Base-by-base conservation (phyloP, 1,139 yeast species). In the Hyphopichia buzzinii region DNA sequence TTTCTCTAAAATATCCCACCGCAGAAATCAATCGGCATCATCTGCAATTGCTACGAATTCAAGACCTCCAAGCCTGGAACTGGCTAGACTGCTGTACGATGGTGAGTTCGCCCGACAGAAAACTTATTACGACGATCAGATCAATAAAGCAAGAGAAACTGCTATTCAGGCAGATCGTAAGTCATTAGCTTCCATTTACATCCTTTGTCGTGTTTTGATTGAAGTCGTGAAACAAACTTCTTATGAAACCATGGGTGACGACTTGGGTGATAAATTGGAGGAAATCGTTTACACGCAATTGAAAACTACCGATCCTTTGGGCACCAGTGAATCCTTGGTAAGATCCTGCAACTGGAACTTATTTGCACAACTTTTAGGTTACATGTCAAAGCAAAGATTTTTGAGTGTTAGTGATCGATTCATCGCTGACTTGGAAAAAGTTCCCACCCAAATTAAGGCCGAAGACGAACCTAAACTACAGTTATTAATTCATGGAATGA, bases 321-420 rank as follows among this genome's bases (percentile, higher is more conserved):
- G 83, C 4, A 67, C 74, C 2, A 62, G 72, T 41, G 74, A 70
- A 40, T 83, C 92, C 26, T 67, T 82, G 21, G 84, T 89, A 3
- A 76, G 96, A 39, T 80, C 94, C 2, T 90, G 96, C 0, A 94
- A 92, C 54, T 92, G 98, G 98, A 85, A 85, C 51, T 70, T 90
- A 25, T 84, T 94, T 58, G 95, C 97, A 0, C 89, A 87, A 46
- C 65, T 94, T 4, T 64, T 94, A 29, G 98, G 98, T 1, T 82
- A 80, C 47, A 89, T 94, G 96, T 86, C 96, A 0, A 83, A 79
- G 34, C 79, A 81, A 42, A 70, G 95, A 37, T 89, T 94, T 50
- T 59, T 87, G 13, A 81, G 89, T 40, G 97, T 94, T 1, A 87
- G 95, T 52, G 98, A 94, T 57, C 69, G 96, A 37, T 94, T 94